Evolutionary conservation across 2,329 filamentous ascomycete species (phyloP).

Genomic region (Chalaropsis thielavioides): DNA sequence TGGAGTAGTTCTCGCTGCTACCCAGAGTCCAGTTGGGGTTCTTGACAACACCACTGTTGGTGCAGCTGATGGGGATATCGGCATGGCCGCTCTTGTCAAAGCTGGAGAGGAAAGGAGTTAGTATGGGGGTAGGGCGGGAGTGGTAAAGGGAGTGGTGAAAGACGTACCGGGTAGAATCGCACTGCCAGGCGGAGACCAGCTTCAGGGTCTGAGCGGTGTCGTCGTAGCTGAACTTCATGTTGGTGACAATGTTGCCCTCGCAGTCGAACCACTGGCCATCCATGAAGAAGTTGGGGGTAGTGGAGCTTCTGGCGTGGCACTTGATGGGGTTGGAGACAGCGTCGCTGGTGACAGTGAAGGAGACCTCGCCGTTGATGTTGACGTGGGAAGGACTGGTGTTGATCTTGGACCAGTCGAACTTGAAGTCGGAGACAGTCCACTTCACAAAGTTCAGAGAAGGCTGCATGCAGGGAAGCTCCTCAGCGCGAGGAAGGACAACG

Average conservation of each 20-base stretch:
- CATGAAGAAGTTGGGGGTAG: slow-evolving; percentile 37
- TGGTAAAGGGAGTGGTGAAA: no score
- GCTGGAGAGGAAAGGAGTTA: neutral
- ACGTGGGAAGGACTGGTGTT: slow-evolving; percentile 40
- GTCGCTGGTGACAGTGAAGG: slow-evolving; percentile 37
- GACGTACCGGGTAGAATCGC: slow-evolving; percentile 20
- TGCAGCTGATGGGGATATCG: neutral
- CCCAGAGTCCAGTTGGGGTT: slow-evolving; percentile 24
- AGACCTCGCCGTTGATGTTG: slow-evolving; percentile 33
- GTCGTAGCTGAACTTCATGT: slow-evolving; percentile 32
- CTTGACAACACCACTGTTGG: slow-evolving; percentile 11
- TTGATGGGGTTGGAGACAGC: slow-evolving; percentile 26
- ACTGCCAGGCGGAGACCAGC: slow-evolving; percentile 37
- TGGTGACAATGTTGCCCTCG: slow-evolving; percentile 21
- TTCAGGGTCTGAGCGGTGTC: slow-evolving; percentile 26
- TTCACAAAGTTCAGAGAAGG: slow-evolving; percentile 19
- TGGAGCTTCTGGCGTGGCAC: slow-evolving; percentile 30
- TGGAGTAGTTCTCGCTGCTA: slow-evolving; percentile 24
- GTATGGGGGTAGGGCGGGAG: neutral
- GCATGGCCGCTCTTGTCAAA: slow-evolving; percentile 5
- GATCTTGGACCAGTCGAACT: slow-evolving; percentile 34
- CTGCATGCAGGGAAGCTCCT: slow-evolving; percentile 19
- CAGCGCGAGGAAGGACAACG: neutral
- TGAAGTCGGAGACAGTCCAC: slow-evolving; percentile 33
- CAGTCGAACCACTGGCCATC: slow-evolving; percentile 33